Conservation (phyloP, 345 rosid species). For the Orychophragmus violaceus region DNA sequence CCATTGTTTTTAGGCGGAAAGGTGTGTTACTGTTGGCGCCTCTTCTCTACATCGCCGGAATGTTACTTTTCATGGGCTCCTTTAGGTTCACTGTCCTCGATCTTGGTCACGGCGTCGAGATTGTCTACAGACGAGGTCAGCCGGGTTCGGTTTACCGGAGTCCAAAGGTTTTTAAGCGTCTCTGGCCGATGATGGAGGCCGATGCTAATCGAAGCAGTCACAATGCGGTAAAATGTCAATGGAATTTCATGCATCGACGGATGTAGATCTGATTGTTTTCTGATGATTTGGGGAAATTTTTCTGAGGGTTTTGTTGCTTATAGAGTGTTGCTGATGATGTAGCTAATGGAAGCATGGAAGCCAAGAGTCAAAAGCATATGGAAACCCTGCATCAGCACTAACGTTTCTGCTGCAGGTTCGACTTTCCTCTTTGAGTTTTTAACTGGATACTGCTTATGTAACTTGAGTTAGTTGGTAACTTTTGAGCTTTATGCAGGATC, state of each 20-base stretch:
- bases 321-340: conserved; percentile 25
- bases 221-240: conserved; percentile 53
- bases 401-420: conserved; percentile 54
- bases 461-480: background rate
- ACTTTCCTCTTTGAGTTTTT: background rate
- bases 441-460: background rate
- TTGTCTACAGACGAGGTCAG: conserved; percentile 49
- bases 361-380: conserved; percentile 45
- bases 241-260: background rate
- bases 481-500: conserved; percentile 44
- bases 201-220: conserved; percentile 42
- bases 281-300: background rate
- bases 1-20: conserved; percentile 63
- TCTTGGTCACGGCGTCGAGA: conserved; percentile 48
- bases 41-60: conserved; percentile 68
- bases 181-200: conserved; percentile 85
- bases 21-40: conserved; percentile 85
- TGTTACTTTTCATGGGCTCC: conserved; percentile 88
- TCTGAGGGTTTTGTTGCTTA: background rate
- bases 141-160: conserved; percentile 83
- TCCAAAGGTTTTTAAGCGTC: conserved; percentile 71
- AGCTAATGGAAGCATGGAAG: conserved; percentile 69
- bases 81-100: conserved; percentile 64
- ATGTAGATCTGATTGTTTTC: background rate
- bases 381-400: conserved; percentile 58